A percentile compares a stretch with the other conserved stretches of the same genome.
Evolutionary conservation across 148 eudicot genomes (phyloP).

Genomic region (Silene uniflora): DNA sequence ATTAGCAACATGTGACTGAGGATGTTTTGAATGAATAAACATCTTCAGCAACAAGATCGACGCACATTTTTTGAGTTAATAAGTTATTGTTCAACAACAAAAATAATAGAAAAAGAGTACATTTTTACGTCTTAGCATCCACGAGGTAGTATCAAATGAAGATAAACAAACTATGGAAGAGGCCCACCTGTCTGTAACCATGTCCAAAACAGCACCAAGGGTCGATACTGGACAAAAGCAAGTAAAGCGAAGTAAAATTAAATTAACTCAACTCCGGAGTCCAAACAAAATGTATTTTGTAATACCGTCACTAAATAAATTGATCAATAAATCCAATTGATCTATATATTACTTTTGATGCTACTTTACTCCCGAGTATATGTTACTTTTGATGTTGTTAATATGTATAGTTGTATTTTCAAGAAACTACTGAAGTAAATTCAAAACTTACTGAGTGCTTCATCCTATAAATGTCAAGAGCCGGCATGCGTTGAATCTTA

Average conservation of each 20-base stretch:
- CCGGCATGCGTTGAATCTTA: too few species aligned
- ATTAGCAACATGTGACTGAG: too few species aligned
- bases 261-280: background rate
- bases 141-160: background rate
- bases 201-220: conserved; percentile 93
- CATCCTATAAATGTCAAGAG: too few species aligned
- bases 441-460: too few species aligned
- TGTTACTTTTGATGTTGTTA: too few species aligned
- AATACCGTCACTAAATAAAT: too few species aligned
- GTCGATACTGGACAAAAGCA: conserved; percentile 59
- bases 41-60: background rate
- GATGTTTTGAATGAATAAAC: background rate
- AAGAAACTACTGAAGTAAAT: too few species aligned
- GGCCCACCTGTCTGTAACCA: conserved; percentile 97
- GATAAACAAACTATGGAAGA: background rate
- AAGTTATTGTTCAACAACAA: background rate
- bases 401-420: too few species aligned
- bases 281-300: background rate
- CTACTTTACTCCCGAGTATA: too few species aligned
- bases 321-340: too few species aligned
- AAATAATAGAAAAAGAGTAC: background rate
- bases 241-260: background rate
- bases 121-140: background rate
- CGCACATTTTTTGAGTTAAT: background rate
- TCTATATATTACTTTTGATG: too few species aligned